Base-by-base conservation (phyloP, 805 yeast species). In the Kuraishia ogatae region DNA sequence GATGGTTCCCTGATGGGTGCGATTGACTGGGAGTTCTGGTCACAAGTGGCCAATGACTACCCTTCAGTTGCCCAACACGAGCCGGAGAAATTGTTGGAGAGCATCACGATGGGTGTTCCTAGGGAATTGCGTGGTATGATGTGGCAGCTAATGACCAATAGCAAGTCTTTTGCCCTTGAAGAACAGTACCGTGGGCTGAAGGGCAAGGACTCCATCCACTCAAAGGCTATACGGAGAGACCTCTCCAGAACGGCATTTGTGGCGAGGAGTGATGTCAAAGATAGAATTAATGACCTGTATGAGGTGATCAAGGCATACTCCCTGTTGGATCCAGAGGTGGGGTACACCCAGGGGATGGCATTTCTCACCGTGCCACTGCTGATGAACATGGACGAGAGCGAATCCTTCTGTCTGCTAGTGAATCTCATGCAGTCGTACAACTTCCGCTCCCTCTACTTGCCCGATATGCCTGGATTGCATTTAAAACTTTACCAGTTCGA, bases 281-380 rank as follows among this genome's bases (percentile, higher is more conserved):
- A 83, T 53, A 84, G 84, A 62, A 71, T 77, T 13, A 84, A 80
- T 39, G 83, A 89, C 52, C 72, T 94, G 39, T 87, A 76, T 64
- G 82, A 84, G 55, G 84, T 94, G 28, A 79, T 94, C 58, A 88
- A 87, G 64, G 92, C 91, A 0, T 94, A 93, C 71, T 83, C 94
- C 22, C 71, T 89, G 51, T 86, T 81, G 66, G 98, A 94, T 67
- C 83, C 87, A 1, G 97, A 92, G 53, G 97, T 94, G 53, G 99
- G 99, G 0, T 94, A 94, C 65, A 94, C 97, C 1, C 99, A 94
- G 70, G 98, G 99, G 7, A 91, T 94, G 97, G 96, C 96, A 1
- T 94, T 94, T 64, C 82, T 94, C 50, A 81, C 89, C 0, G 90
- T 90, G 5, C 97, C 99, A 1, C 70, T 94, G 51, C 73, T 91